These are phyloP conservation scores for Globisporangium carolinianum DNA, from an alignment of 352 stramenopile genomes.

Conservation along the genomic window DNA sequence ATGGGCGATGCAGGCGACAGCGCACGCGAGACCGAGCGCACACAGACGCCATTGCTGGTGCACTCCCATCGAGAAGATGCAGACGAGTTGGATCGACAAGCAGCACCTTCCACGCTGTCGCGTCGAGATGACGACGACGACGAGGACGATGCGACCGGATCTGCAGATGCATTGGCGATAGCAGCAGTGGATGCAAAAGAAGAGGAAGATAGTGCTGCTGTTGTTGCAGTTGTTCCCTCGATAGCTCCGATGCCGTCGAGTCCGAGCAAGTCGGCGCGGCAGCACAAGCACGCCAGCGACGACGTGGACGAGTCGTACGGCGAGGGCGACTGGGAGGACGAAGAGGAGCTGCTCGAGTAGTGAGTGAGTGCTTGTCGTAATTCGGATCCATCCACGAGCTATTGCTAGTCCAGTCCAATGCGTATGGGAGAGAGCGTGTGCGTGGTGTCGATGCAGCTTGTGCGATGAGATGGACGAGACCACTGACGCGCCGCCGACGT, in stretches of 20 bases:
- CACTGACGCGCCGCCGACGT: too few species aligned
- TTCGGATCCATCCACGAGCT: too few species aligned
- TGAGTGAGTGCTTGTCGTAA: too few species aligned
- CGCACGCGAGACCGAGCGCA: not conserved
- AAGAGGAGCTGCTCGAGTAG: constrained; percentile 30
- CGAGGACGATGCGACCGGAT: not conserved
- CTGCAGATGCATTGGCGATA: too few species aligned
- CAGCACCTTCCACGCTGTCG: not conserved
- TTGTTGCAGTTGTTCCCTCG: too few species aligned
- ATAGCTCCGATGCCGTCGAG: constrained; percentile 14
- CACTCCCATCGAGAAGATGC: not conserved
- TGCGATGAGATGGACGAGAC: too few species aligned
- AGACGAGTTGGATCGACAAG: not conserved
- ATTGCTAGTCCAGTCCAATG: too few species aligned
- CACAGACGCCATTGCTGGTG: not conserved
- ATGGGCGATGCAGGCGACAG: constrained; percentile 19
- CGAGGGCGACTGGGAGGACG: constrained; percentile 59
- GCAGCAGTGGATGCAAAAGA: not conserved
- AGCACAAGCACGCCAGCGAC: not conserved
- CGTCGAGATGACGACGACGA: not conserved
- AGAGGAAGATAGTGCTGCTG: not conserved
- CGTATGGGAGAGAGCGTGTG: too few species aligned
- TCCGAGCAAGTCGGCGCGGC: constrained; percentile 6
- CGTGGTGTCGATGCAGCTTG: too few species aligned
- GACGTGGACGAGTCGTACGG: constrained; percentile 42